Evolutionary conservation across 305 asterid species (phyloP).

Genomic region (Fraxinus ornus): DNA sequence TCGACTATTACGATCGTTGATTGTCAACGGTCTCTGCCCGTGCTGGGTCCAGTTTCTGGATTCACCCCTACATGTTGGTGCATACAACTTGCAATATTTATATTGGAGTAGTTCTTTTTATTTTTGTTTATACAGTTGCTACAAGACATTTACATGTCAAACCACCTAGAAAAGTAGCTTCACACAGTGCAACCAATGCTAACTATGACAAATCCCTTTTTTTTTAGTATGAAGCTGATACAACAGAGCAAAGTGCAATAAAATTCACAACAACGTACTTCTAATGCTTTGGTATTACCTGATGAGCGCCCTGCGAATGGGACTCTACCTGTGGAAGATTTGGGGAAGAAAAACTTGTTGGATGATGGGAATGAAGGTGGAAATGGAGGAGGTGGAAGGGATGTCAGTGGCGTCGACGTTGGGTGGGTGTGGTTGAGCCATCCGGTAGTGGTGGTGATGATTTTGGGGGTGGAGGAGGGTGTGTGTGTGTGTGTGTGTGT

Average conservation of each 20-base stretch:
- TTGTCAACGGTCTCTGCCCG: too few relatives aligned
- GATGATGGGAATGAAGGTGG: too few relatives aligned
- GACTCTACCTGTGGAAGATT: slow-evolving; percentile 36
- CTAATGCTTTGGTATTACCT: slow-evolving; percentile 76
- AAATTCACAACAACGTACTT: slow-evolving; percentile 79
- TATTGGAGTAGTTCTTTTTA: background rate
- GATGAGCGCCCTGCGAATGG: slow-evolving; percentile 76
- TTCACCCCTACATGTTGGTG: background rate
- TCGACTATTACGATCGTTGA: too few relatives aligned
- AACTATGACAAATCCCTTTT: slow-evolving; percentile 19
- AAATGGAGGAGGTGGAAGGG: too few relatives aligned
- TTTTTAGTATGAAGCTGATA: slow-evolving; percentile 80
- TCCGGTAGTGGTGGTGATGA: too few relatives aligned
- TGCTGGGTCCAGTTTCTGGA: too few relatives aligned
- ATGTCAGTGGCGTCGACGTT: too few relatives aligned
- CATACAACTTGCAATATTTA: slow-evolving; percentile 9
- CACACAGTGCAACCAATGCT: slow-evolving; percentile 2
- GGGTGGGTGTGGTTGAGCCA: too few relatives aligned
- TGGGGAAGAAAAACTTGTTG: too few relatives aligned
- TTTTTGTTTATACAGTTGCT: slow-evolving; percentile 10
- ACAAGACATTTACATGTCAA: slow-evolving; percentile 17
- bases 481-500: too few relatives aligned
- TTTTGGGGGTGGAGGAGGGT: too few relatives aligned
- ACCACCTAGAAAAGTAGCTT: slow-evolving; percentile 6
- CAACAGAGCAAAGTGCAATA: slow-evolving; percentile 95